phyloP scores from a whole-genome alignment of 2,329 filamentous ascomycete genomes.

The Geosmithia flava region DNA sequence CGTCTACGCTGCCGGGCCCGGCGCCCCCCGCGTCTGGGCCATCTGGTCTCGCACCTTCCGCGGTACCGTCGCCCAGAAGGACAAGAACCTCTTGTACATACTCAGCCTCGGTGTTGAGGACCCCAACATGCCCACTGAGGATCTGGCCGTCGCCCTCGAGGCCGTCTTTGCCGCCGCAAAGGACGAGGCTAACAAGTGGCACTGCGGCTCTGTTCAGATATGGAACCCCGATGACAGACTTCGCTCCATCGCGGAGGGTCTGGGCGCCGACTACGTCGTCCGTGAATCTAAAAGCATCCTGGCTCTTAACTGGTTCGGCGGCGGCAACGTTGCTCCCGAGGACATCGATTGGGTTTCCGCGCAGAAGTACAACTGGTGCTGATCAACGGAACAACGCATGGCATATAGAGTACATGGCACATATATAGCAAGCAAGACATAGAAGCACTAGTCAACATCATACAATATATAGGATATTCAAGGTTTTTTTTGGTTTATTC shows the following conservation, averaged over 20 bases:
- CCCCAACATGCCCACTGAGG: constrained; percentile 16
- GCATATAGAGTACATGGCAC: neutral
- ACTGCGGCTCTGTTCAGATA: constrained; percentile 56
- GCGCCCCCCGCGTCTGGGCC: constrained; percentile 52
- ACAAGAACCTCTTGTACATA: constrained; percentile 57
- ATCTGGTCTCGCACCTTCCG: constrained; percentile 61
- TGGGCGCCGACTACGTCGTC: constrained; percentile 37
- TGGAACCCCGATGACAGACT: constrained; percentile 66
- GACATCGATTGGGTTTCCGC: constrained; percentile 61
- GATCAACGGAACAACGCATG: neutral
- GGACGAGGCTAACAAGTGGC: constrained; percentile 58
- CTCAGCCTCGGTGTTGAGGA: constrained; percentile 55
- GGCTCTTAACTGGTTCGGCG: constrained; percentile 59
- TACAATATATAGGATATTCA: neutral
- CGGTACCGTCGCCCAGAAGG: constrained; percentile 31
- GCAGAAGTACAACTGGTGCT: constrained; percentile 74
- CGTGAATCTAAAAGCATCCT: constrained; percentile 57
- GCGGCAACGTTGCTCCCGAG: constrained; percentile 24
- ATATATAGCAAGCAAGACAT: no score
- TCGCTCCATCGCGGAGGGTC: constrained; percentile 27
- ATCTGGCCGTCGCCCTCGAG: constrained; percentile 40
- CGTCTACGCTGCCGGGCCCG: constrained; percentile 38
- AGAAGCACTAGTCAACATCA: neutral
- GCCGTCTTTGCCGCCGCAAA: constrained; percentile 56
- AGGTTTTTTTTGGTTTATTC: neutral